Evolutionary conservation across 2,329 filamentous ascomycete species (phyloP), one percentile per base, ranked within the genome.

Genomic region (Xylaria sp.): DNA sequence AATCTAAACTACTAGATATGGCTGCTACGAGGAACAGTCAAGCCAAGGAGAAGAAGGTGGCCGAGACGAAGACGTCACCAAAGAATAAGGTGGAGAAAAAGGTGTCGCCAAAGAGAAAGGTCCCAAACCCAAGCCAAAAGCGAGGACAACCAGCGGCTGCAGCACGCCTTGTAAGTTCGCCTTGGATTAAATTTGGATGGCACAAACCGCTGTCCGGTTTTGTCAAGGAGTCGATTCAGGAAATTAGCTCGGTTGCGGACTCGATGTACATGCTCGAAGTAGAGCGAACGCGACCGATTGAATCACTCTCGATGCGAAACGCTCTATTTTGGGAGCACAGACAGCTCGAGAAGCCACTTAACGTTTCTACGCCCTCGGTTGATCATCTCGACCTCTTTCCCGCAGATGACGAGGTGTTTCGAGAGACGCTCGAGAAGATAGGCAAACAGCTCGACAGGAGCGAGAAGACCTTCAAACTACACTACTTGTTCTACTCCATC

Each of bases 311-410:
- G 5, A 54, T 78, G 0, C 66, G 73, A 2, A 69, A 75, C 3
- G 75, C 70, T 2, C 12, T 78, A 6, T 76, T 77, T 60, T 77
- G 75, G 75, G 76, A 77, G 59, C 75, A 73, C 31, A 66, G 73
- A 15, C 71, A 74, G 25, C 59, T 76, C 2, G 2, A 4, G 2
- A 37, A 73, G 5, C 66, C 46, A 9, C 1, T 1, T 0, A 62
- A 74, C 5, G 52, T 78, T 28, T 76, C 73, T 0, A 77, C 72
- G 1, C 76, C 76, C 0, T 56, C 71, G 0, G 15, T 72, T 18
- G 72, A 76, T 20, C 65, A 72, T 44, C 25, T 74, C 12, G 65
- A 69, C 5, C 69, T 78, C 2, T 78, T 76, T 20, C 54, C 66
- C 1, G 10, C 9, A 0, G 67, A 73, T 18, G 62, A 69, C 0